A percentile compares a stretch with the other conserved stretches of the same genome.
These are phyloP conservation scores for Aspergillus glaucus DNA, from an alignment of 2,329 filamentous ascomycete species.

Conservation along the genomic window DNA sequence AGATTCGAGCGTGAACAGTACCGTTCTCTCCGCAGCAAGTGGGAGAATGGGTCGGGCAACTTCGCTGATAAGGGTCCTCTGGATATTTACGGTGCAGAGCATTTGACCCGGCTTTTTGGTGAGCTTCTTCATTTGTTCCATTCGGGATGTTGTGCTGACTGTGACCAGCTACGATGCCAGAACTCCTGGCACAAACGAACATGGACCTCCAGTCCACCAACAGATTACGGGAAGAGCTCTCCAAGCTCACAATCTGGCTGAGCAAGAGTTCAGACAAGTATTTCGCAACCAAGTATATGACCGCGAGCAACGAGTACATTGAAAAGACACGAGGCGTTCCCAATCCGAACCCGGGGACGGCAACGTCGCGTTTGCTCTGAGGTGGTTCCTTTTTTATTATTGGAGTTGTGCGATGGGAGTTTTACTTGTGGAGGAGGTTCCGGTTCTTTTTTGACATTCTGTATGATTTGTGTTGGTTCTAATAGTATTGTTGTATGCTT, in stretches of 20 bases:
- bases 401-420: too few relatives aligned
- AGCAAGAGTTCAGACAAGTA: slow-evolving; percentile 69
- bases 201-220: slow-evolving; percentile 91
- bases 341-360: slow-evolving; percentile 25
- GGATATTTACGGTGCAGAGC: slow-evolving; percentile 89
- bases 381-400: slow-evolving; percentile 2
- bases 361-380: slow-evolving; percentile 25
- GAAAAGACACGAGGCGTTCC: slow-evolving; percentile 28
- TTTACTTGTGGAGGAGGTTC: too few relatives aligned
- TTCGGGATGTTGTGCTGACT: background rate
- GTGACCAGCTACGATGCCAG: slow-evolving; percentile 71
- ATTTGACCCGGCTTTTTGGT: slow-evolving; percentile 85
- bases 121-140: slow-evolving; percentile 27
- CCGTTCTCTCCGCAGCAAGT: slow-evolving; percentile 65
- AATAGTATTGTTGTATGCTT: too few relatives aligned
- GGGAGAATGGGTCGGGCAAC: slow-evolving; percentile 57
- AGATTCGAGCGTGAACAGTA: slow-evolving; percentile 91
- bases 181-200: slow-evolving; percentile 93
- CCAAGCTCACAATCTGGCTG: slow-evolving; percentile 80
- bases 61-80: slow-evolving; percentile 64
- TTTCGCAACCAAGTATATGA: slow-evolving; percentile 51
- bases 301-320: slow-evolving; percentile 34
- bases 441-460: too few relatives aligned
- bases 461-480: too few relatives aligned
- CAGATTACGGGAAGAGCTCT: slow-evolving; percentile 80